Evolutionary conservation across 768 basidiomycete species (phyloP), one percentile per base, ranked within the genome.

Genomic region (Chiua virens): DNA sequence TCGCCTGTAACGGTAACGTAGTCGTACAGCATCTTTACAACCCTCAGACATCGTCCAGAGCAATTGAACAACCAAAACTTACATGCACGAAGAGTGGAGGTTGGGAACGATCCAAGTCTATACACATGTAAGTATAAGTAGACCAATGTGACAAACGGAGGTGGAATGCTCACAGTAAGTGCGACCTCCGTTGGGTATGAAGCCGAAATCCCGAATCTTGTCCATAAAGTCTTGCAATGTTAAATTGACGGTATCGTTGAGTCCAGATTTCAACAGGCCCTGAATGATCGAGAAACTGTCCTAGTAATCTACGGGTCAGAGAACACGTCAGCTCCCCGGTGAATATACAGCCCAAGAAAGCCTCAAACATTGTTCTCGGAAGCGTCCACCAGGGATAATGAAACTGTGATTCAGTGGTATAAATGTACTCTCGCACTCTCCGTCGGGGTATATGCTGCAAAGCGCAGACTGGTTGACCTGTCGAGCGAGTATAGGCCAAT

Each of bases 211-310:
- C 36, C 87, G 82, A 41, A 98, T 73, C 64, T 96, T 86, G 61
- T 98, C 94, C 92, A 97, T 94, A 63, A 98, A 97, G 72, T 97
- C 96, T 56, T 90, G 83, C 30, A 97, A 73, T 0, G 92, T 89
- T 11, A 75, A 82, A 55, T 89, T 89, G 50, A 80, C 88, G 47
- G 89, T 76, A 47, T 75, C 75, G 58, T 81, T 86, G 13, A 97
- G 77, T 56, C 87, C 80, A 2, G 89, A 92, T 63, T 87, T 74
- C 27, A 98, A 71, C n/a, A 97, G 75, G 35, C 95, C 95, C 58
- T 92, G 84, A 9, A 88, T 70, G 55, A 94, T 92, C 90, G 90
- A 94, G 71, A 82, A 92, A 57, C 87, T 89, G 66, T 82, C 81
- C 80, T 78, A 79, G 40, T 80, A 83, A 58, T 79, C 78, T 80